These are phyloP conservation scores for Orbilia blumenaviensis DNA, from an alignment of 2,329 filamentous ascomycete genomes.

Conservation along the genomic window DNA sequence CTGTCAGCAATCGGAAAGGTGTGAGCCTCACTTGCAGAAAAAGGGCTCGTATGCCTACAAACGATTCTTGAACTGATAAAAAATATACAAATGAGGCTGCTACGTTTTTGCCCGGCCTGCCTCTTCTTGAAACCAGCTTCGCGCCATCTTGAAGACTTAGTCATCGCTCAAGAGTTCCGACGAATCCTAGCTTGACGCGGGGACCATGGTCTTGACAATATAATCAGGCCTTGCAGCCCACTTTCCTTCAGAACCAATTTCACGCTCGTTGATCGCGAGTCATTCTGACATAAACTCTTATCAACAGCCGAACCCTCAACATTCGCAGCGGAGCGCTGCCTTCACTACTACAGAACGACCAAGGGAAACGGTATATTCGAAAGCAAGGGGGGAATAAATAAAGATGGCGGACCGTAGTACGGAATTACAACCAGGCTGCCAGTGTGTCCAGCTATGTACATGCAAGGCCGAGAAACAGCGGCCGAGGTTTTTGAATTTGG, in stretches of 20 bases:
- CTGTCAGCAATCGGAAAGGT: conserved; percentile 41
- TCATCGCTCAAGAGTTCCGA: conserved; percentile 35
- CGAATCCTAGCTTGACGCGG: conserved; percentile 22
- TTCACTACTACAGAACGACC: not conserved
- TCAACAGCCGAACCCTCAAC: conserved; percentile 39
- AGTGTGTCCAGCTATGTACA: conserved; percentile 40
- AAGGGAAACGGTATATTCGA: not conserved
- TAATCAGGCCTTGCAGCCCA: conserved; percentile 50
- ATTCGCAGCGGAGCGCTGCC: not conserved
- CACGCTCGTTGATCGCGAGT: conserved; percentile 43
- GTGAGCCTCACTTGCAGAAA: conserved; percentile 53
- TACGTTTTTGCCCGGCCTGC: conserved; percentile 34
- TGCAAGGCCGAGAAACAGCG: conserved; percentile 49
- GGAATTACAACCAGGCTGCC: conserved; percentile 23
- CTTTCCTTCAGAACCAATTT: conserved; percentile 43
- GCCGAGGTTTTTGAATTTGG: conserved; percentile 48
- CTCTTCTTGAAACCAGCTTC: conserved; percentile 35
- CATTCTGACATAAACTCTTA: conserved; percentile 34
- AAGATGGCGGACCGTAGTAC: conserved; percentile 30
- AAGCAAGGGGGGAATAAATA: too few relatives aligned
- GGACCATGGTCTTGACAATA: conserved; percentile 40
- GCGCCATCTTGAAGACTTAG: conserved; percentile 29
- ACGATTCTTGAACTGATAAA: conserved; percentile 3
- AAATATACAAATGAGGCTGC: conserved; percentile 51
- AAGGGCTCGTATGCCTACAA: conserved; percentile 51